These are phyloP conservation scores for Cladobotryum protrusum DNA, from an alignment of 2,329 filamentous ascomycete genomes.

Conservation along the genomic window DNA sequence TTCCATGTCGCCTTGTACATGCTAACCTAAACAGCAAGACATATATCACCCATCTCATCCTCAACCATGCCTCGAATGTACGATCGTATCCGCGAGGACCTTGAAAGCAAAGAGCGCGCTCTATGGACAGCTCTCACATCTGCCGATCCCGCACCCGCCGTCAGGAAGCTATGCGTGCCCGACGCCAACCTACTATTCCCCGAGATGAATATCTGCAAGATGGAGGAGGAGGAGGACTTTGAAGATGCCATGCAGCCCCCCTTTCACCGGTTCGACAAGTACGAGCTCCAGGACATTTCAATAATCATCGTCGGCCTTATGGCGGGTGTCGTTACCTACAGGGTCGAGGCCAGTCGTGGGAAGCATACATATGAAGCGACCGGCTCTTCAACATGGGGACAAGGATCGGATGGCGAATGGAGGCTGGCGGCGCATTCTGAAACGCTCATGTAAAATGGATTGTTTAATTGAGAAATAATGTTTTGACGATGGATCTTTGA, in stretches of 20 bases:
- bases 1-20: too few relatives aligned
- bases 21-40: too few relatives aligned
- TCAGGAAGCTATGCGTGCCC: slow-evolving; percentile 9
- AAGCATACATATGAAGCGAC: slow-evolving; percentile 8
- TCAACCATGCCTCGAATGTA: slow-evolving; percentile 10
- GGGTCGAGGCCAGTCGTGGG: slow-evolving; percentile 5
- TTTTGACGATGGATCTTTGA: not conserved
- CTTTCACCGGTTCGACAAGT: slow-evolving; percentile 11
- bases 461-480: not conserved
- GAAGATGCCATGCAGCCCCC: slow-evolving; percentile 8
- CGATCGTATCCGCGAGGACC: slow-evolving; percentile 12
- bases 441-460: not conserved
- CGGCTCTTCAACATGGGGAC: slow-evolving; percentile 10
- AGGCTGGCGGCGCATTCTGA: not conserved
- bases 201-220: slow-evolving; percentile 7
- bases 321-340: slow-evolving; percentile 12
- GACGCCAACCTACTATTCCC: slow-evolving; percentile 12
- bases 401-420: slow-evolving; percentile 11
- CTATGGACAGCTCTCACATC: slow-evolving; percentile 12
- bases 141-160: slow-evolving; percentile 7
- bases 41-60: too few relatives aligned
- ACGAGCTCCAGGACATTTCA: slow-evolving; percentile 4
- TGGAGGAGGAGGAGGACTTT: slow-evolving; percentile 9
- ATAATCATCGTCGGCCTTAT: slow-evolving; percentile 10
- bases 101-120: slow-evolving; percentile 9